Base-by-base conservation (phyloP, 352 stramenopile genomes). In the Globisporangium ultimum region DNA sequence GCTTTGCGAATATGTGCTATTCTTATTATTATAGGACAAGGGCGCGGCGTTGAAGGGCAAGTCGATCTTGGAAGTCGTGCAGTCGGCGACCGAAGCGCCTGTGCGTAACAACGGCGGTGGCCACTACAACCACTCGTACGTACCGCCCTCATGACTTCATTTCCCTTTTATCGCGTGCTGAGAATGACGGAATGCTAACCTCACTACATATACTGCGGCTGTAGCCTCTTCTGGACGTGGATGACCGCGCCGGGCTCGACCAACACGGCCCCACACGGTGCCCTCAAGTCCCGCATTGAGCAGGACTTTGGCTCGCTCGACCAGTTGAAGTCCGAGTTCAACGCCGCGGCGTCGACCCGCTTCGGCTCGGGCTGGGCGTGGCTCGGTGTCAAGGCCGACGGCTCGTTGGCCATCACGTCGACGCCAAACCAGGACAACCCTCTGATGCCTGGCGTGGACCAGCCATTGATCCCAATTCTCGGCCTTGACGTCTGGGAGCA, bases 401-500 rank as follows among this genome's bases (percentile, higher is more conserved):
- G 92, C 66, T 95, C 94, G 71, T 79, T 99, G 40, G 90, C 91
- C 60, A 95, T 99, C 69, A 96, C 96, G 40, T 93, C 89, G 49
- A 98, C 95, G 38, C 81, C 93, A 48, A 99, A 99, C 85, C 97
- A 99, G 85, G 84, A 93, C 77, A 93, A 93, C 72, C 84, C 84
- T 56, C 65, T 93, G n/a, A 93, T 93, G 84, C 84, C 84, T 54
- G 66, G 75, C 58, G 76, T 88, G 48, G 80, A 91, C 64, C 60
- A 80, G 59, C 74, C 82, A 13, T 78, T 96, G 68, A 91, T 97
- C 72, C 94, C 94, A 41, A 98, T 99, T 63, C 78, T 99, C 40
- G 93, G 89, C 18, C 71, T 96, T 24, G 93, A 99, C 72, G 92
- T 98, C 45, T 99, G 96, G 96, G 95, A 99, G 73, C 92, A 98